Percentiles rank a stretch among this genome's conserved stretches.
Conservation (phyloP, 2,329 filamentous ascomycete genomes). For the Penicillium sp. region DNA sequence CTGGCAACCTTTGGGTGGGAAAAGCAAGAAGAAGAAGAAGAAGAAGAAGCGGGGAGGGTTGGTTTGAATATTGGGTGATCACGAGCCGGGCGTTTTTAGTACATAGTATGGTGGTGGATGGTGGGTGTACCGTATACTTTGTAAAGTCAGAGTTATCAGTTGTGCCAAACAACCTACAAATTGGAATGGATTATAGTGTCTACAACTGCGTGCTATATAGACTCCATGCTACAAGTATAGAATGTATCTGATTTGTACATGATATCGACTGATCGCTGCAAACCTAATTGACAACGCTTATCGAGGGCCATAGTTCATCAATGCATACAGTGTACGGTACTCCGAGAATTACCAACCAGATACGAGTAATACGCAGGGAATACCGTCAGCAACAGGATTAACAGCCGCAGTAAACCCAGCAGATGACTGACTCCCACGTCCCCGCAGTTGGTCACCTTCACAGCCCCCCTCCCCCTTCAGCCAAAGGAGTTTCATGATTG, state of each 20-base stretch:
- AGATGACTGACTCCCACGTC: slow-evolving; percentile 20
- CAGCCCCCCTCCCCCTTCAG: background rate
- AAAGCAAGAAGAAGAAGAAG: background rate
- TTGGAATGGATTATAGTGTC: background rate
- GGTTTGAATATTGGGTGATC: background rate
- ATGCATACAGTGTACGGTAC: background rate
- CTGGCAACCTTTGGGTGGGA: too few species aligned
- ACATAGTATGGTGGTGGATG: background rate
- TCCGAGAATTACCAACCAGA: background rate
- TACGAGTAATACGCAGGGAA: background rate
- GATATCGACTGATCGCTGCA: background rate
- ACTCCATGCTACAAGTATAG: background rate
- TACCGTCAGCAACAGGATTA: background rate
- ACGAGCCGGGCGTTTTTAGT: background rate
- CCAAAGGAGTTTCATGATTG: background rate
- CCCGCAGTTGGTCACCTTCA: slow-evolving; percentile 21
- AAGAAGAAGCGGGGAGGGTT: background rate
- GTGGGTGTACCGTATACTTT: background rate
- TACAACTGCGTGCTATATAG: background rate
- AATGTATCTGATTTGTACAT: background rate
- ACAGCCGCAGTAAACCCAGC: background rate
- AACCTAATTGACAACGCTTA: slow-evolving; percentile 1
- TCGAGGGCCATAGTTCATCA: background rate
- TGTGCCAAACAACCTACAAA: background rate
- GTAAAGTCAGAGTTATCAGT: background rate